Evolutionary conservation across 495 filamentous ascomycete species (phyloP).

Genomic region (Talaromyces proteolyticus): DNA sequence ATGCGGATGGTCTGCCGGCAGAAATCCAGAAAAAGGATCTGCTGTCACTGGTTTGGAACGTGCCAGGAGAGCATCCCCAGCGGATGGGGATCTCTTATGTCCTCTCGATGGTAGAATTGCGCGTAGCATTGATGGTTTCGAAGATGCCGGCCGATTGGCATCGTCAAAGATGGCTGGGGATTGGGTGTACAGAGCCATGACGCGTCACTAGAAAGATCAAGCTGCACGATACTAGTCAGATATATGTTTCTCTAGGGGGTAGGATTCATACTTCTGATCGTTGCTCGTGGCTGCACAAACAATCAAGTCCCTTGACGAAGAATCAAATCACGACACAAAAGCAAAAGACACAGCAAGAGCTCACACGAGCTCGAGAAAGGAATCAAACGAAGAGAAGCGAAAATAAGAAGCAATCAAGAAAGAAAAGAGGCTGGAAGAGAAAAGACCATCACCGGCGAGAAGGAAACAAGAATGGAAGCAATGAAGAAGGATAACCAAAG

Average conservation of each 20-base stretch:
- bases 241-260: too few species aligned
- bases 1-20: constrained; percentile 21
- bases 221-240: too few species aligned
- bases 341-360: constrained; percentile 1
- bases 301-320: not conserved
- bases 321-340: not conserved
- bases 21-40: constrained; percentile 15
- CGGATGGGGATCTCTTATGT: constrained; percentile 35
- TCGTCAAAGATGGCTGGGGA: constrained; percentile 42
- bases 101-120: constrained; percentile 36
- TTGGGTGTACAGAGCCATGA: constrained; percentile 31
- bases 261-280: too few species aligned
- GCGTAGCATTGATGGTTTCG: constrained; percentile 37
- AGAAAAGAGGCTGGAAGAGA: constrained; percentile 13
- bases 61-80: constrained; percentile 23
- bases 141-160: constrained; percentile 26
- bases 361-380: constrained; percentile 13
- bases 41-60: constrained; percentile 1
- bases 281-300: too few species aligned
- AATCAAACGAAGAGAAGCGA: constrained; percentile 14
- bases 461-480: constrained; percentile 2
- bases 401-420: constrained; percentile 16
- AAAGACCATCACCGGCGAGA: constrained; percentile 11
- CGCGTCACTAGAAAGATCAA: constrained; percentile 22
- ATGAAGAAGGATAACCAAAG: constrained; percentile 5